Base-by-base conservation (phyloP, 2,329 filamentous ascomycete species). In the Fusarium chaquense region DNA sequence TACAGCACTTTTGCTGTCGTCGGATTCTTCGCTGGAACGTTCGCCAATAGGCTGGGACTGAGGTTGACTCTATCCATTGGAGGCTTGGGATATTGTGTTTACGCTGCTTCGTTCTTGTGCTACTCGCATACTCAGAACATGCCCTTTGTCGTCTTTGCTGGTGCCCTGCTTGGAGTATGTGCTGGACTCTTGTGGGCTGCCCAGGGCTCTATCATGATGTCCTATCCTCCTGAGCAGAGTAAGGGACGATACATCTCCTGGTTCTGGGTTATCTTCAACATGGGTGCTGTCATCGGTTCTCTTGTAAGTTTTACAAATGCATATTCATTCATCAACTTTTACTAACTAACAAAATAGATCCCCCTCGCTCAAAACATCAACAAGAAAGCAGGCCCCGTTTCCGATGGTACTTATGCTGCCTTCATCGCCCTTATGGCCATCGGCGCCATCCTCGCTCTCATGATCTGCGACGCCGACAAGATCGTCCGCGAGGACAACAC, bases 181-280 rank as follows among this genome's bases (percentile, higher is more conserved):
- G 93, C 93, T 47, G 92, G 91, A 76, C 84, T 95, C 40, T 84
- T 96, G 38, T 96, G 93, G 93, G 91, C 90, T 35, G 93, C 91
- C 1, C 92, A 95, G 81, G 92, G 93, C 63, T 90, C 91, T 62
- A 93, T 95, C 76, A 94, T 95, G 91, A 95, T 97, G 89, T 90
- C 92, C 41, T 97, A 97, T 78, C 94, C 94, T 3, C 84, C 87
- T 22, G 94, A 97, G 81, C 80, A 88, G 35, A 87, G 89, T 69
- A 97, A 97, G 84, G 94, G 94, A 45, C 90, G 90, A 63, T 97
- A 94, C 79, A 97, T 97, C 78, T 92, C 92, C 65, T 90, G 89
- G 83, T 97, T 97, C 82, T 97, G 94, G 94, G 90, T 94, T 78
- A 97, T 98, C 76, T 98, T 97, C 86, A 97, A 97, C 81, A 80